Evolutionary conservation across 139 green algal species (phyloP), one percentile per base, ranked within the genome.

Genomic region (Chloropicon primus): DNA sequence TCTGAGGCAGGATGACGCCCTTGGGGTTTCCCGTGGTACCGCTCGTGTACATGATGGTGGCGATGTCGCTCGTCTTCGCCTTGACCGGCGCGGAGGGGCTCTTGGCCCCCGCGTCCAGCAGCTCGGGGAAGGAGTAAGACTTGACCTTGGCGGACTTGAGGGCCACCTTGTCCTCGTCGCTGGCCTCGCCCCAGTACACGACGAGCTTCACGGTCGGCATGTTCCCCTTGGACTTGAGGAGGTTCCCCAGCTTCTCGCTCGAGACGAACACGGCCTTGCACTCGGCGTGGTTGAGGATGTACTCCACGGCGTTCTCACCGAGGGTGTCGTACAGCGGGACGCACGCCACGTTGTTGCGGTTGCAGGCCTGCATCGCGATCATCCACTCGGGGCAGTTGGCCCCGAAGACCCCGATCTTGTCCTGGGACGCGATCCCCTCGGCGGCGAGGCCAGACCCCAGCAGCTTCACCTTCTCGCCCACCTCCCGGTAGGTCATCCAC

Each of bases 291-390:
- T 89, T 90, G 1, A 97, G 29, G 78, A 98, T 96, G 83, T 89
- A 98, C 80, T 97, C 89, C 3, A 98, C 83, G 0, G 94, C 91
- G 25, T 90, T 87, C 71, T 95, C 91, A 1, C 93, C 93, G 76
- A 98, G 85, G 10, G 90, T 91, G 80, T 98, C 94, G 76, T 98
- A 98, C 77, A 98, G 82, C 0, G 94, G 94, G n/a, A 98, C 91
- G 73, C 73, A 76, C 24, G 24, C 83, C 2, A 90, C 41, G 62
- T 77, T 90, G 80, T 94, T 87, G 23, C 90, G 86, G 87, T 97
- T 97, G 87, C 92, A 97, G 1, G 93, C 92, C 85, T 95, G 90
- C 90, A 97, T 95, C 1, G 91, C 82, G 2, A 94, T 85, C 93
- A 97, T 97, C 93, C 93, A 98, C 77, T 97, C 89, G 0, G 87